A percentile compares a stretch with the other conserved stretches of the same genome.
Conservation (phyloP, 2,329 filamentous ascomycete genomes). For the Talaromyces funiculosus region DNA sequence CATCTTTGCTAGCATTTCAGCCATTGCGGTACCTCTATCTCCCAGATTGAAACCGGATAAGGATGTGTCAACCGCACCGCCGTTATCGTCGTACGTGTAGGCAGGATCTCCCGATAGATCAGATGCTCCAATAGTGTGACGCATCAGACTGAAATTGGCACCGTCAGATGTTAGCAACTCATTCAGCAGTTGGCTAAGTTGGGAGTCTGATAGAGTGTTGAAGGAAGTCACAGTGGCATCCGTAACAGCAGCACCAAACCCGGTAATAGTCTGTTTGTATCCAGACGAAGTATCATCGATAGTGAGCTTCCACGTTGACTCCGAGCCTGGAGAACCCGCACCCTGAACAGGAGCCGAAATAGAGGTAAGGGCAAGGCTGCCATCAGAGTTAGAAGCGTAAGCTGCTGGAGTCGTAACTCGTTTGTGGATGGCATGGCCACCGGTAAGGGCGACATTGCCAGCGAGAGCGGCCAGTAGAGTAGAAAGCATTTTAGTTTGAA, state of each 20-base stretch:
- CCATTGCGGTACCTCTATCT: conserved; percentile 8
- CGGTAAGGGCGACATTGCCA: conserved; percentile 2
- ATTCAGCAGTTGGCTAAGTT: neutral
- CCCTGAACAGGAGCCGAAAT: conserved; percentile 6
- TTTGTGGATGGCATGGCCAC: conserved; percentile 1
- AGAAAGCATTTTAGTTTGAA: neutral
- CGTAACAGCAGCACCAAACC: conserved; percentile 8
- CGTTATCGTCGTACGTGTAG: conserved; percentile 11
- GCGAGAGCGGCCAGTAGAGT: conserved; percentile 3
- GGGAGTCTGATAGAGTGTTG: neutral
- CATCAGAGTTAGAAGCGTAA: conserved; percentile 8
- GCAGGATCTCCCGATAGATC: conserved; percentile 7
- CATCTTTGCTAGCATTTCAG: conserved; percentile 5
- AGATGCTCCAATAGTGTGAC: conserved; percentile 8
- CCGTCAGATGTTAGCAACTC: conserved; percentile 1
- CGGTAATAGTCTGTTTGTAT: conserved; percentile 7
- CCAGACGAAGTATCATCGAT: conserved; percentile 9
- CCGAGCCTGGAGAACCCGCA: neutral
- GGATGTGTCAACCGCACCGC: neutral
- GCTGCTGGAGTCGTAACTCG: conserved; percentile 7
- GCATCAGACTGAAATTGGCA: conserved; percentile 8
- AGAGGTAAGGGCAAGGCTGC: neutral
- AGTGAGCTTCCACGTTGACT: conserved; percentile 3
- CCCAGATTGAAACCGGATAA: neutral
- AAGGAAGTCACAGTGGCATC: conserved; percentile 10